A percentile compares a stretch with the other conserved stretches of the same genome.
Evolutionary conservation across 805 yeast species (phyloP).

Genomic region (Candida hungchunana): DNA sequence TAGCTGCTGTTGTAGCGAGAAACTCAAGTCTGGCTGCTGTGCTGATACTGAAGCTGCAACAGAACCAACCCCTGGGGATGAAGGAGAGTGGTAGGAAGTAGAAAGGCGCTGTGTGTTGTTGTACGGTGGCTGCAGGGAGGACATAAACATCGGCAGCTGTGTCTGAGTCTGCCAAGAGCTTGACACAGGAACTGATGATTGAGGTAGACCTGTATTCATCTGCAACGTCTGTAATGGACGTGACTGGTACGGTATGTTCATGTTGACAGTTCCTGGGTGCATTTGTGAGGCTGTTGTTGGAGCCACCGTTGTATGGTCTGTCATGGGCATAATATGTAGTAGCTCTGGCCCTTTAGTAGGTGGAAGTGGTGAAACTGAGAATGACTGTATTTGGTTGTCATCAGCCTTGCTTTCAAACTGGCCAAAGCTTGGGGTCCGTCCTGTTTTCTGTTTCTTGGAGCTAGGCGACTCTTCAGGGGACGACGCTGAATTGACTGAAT

Average conservation of each 20-base stretch:
- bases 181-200: too few species aligned
- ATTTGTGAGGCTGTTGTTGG: too few species aligned
- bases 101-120: too few species aligned
- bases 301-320: too few species aligned
- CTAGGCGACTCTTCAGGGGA: conserved; percentile 6
- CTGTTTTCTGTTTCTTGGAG: conserved; percentile 5
- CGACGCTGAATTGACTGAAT: conserved; percentile 6
- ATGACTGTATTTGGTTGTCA: too few species aligned
- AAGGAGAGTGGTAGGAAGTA: neutral
- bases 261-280: too few species aligned
- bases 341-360: conserved; percentile 1
- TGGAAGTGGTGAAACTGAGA: conserved; percentile 2
- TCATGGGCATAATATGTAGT: neutral
- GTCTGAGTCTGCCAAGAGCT: too few species aligned
- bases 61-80: conserved; percentile 8
- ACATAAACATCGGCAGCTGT: too few species aligned
- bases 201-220: too few species aligned
- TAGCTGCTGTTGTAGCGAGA: conserved; percentile 13
- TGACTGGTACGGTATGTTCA: too few species aligned
- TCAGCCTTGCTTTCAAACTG: conserved; percentile 12
- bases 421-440: conserved; percentile 7
- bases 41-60: conserved; percentile 9
- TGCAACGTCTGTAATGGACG: too few species aligned
- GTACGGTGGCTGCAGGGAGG: too few species aligned
- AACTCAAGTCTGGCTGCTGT: conserved; percentile 9